Evolutionary conservation across 805 yeast species (phyloP).

Genomic region (Nakazawaea wickerhamii): DNA sequence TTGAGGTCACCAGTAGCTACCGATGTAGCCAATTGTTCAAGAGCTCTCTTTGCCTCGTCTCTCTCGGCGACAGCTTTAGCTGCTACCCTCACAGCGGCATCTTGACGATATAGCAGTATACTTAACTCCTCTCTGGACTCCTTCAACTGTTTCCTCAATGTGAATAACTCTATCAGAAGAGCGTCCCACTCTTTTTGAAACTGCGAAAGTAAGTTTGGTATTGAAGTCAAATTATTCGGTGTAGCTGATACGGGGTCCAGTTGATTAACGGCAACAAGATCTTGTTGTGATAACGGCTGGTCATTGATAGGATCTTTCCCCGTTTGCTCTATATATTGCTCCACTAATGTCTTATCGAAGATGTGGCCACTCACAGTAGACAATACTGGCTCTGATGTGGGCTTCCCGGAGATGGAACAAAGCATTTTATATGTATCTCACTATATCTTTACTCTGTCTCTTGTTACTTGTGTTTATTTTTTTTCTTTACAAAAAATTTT

Average conservation of each 20-base stretch:
- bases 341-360: conserved; percentile 60
- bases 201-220: conserved; percentile 69
- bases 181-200: conserved; percentile 92
- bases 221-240: conserved; percentile 50
- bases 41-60: conserved; percentile 65
- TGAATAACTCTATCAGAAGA: conserved; percentile 71
- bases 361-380: conserved; percentile 67
- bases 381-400: conserved; percentile 65
- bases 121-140: conserved; percentile 68
- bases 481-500: neutral
- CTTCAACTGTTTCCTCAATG: conserved; percentile 65
- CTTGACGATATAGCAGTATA: conserved; percentile 74
- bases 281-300: conserved; percentile 52
- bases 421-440: conserved; percentile 4
- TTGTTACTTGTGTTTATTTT: neutral
- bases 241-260: conserved; percentile 14
- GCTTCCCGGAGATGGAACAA: conserved; percentile 56
- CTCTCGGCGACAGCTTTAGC: conserved; percentile 69
- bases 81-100: conserved; percentile 87
- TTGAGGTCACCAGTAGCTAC: conserved; percentile 24
- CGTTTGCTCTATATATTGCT: conserved; percentile 54
- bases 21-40: conserved; percentile 47
- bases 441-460: neutral
- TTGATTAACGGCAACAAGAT: conserved; percentile 40
- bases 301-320: conserved; percentile 74